These are phyloP conservation scores for Hypericum androsaemum DNA, from an alignment of 345 rosid species.

Conservation along the genomic window DNA sequence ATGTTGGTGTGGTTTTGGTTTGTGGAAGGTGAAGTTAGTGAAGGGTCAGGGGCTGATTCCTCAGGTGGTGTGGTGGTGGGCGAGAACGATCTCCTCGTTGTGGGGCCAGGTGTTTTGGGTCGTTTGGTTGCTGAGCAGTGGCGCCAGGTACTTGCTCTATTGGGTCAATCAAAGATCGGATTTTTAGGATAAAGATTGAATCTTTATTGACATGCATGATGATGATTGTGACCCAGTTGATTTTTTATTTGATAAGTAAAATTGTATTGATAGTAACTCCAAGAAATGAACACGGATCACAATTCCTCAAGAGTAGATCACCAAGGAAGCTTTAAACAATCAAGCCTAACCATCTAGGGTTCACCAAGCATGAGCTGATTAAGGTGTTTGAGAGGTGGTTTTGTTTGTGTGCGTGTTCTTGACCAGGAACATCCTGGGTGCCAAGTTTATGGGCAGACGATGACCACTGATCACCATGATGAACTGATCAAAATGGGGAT, in stretches of 20 bases:
- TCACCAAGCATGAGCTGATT: too few relatives aligned
- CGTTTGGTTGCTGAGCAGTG: conserved; percentile 85
- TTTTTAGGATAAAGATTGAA: not conserved
- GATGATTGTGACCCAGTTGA: too few relatives aligned
- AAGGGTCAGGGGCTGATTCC: conserved; percentile 35
- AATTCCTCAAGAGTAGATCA: too few relatives aligned
- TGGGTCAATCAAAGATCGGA: not conserved
- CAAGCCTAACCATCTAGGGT: not conserved
- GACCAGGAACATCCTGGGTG: conserved; percentile 69
- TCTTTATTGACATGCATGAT: too few relatives aligned
- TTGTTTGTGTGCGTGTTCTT: conserved; percentile 2
- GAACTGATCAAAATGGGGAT: conserved; percentile 74
- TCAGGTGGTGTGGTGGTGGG: conserved; percentile 35
- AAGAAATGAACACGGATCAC: too few relatives aligned
- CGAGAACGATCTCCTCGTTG: conserved; percentile 63
- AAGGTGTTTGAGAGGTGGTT: not conserved
- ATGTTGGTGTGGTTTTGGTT: too few relatives aligned
- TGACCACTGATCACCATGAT: conserved; percentile 66
- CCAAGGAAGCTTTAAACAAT: too few relatives aligned
- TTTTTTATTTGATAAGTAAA: too few relatives aligned
- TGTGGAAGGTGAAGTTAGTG: conserved; percentile 33
- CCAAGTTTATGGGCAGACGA: conserved; percentile 74
- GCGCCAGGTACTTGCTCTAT: conserved; percentile 44
- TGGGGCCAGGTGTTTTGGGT: conserved; percentile 96
- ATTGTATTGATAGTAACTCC: too few relatives aligned